Base-by-base conservation (phyloP, 1,284 basidiomycete species). In the Trichosporon coremiiforme region DNA sequence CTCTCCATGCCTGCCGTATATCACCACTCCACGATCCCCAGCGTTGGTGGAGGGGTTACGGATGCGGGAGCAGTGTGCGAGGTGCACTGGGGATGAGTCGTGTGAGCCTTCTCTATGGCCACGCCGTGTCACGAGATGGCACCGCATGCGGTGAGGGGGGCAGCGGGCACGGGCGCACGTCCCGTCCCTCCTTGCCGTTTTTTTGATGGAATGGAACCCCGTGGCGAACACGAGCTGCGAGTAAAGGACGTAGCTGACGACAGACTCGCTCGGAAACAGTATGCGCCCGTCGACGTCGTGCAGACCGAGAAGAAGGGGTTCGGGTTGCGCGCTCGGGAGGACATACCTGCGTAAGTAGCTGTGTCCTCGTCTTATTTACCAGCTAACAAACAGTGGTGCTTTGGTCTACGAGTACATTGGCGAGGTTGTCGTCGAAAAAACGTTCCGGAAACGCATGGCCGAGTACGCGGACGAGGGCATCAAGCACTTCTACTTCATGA, bases 351-450 rank as follows among this genome's bases (percentile, higher is more conserved):
- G 95, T 96, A 79, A 81, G 91, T 73, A 15, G 15, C 29, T 2
- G 25, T 25, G 1, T 25, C 25, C 25, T 25, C 25, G 25, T 25
- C 25, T 25, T 25, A 25, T 25, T 25, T 25, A 25, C 25, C n/a
- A 4, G 47, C 70, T 71, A 31, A 62, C 63, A 20, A 35, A 25
- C 78, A 95, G 95, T 75, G 95, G 98, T 79, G 80, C 88, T 0
- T 95, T 99, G 83, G 91, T 99, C 70, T 98, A 98, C 83, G 96
- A 99, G 84, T 99, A 99, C 81, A 90, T 99, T 31, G 97, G 97
- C 57, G 97, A 99, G 76, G 94, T 99, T 22, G 92, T 99, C 74
- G 91, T 89, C 71, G 91, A 94, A 60, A 85, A 87, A 17, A 91
- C 91, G 17, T 98, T 99, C 82, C 89, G 91, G 82, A 94, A 93